A percentile compares a stretch with the other conserved stretches of the same genome.
Conservation (phyloP, 352 stramenopile genomes). For the Globisporangium takayamanum region DNA sequence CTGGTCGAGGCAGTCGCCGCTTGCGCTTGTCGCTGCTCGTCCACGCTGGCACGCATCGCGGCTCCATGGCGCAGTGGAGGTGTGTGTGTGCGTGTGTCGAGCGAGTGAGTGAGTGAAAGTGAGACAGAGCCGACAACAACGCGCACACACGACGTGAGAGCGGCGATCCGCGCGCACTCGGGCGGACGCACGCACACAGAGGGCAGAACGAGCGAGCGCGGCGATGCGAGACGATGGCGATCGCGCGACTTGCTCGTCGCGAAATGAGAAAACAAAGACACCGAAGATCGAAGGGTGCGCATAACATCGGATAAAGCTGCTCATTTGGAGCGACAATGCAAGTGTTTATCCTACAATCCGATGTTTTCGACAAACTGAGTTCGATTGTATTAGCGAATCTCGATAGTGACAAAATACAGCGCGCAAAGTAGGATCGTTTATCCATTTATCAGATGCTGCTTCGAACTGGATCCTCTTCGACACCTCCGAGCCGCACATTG, state of each 20-base stretch:
- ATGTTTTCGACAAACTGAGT: neutral
- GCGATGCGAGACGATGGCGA: neutral
- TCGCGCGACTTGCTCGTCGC: neutral
- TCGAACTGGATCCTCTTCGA: too few relatives aligned
- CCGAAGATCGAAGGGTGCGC: neutral
- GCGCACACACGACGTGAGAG: neutral
- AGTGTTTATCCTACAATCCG: too few relatives aligned
- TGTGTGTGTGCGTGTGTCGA: neutral
- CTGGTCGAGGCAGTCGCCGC: conserved; percentile 4
- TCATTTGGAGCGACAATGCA: too few relatives aligned
- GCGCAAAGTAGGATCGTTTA: too few relatives aligned
- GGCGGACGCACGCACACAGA: neutral
- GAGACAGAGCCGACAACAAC: too few relatives aligned
- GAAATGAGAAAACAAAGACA: neutral
- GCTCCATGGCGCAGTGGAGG: conserved; percentile 2
- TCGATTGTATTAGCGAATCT: neutral
- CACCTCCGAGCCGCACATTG: too few relatives aligned
- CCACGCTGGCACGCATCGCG: conserved; percentile 6
- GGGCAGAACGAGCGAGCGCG: too few relatives aligned
- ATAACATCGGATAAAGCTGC: too few relatives aligned
- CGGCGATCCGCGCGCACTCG: neutral
- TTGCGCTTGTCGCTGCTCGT: conserved; percentile 19
- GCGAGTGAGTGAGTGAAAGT: neutral
- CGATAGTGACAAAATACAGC: too few relatives aligned
- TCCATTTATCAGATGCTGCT: too few relatives aligned